Evolutionary conservation across 768 basidiomycete species (phyloP).

Genomic region (Mycena sanguinolenta): DNA sequence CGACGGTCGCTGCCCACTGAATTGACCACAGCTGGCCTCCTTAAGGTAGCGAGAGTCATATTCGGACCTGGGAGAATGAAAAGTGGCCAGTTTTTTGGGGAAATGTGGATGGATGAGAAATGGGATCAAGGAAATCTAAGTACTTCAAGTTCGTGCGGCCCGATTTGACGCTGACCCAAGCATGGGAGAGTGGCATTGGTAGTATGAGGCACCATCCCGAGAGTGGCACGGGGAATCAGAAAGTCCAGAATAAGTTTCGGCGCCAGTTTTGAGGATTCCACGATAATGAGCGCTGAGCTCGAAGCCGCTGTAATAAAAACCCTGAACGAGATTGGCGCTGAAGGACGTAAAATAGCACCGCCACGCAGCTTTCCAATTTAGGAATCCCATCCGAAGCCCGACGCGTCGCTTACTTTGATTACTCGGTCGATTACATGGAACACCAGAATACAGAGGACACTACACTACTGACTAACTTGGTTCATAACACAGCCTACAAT

Average conservation of each 20-base stretch:
- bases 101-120: background rate
- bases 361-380: background rate
- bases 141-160: background rate
- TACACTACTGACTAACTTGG: background rate
- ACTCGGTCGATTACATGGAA: too few relatives aligned
- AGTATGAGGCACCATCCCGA: background rate
- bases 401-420: too few relatives aligned
- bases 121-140: background rate
- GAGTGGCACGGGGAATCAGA: background rate
- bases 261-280: background rate
- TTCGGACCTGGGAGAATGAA: background rate
- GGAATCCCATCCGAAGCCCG: background rate
- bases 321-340: background rate
- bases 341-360: background rate
- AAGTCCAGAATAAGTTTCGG: background rate
- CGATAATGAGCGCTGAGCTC: background rate
- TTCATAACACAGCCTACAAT: background rate
- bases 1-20: background rate
- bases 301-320: background rate
- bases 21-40: conserved; percentile 2
- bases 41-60: background rate
- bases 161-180: too few relatives aligned
- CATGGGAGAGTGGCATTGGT: background rate
- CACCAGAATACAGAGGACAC: too few relatives aligned
- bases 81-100: background rate